Percentiles rank a stretch among this genome's conserved stretches.
These are phyloP conservation scores for Stentor coeruleus DNA, from an alignment of 73 alveolate species.

Conservation along the genomic window DNA sequence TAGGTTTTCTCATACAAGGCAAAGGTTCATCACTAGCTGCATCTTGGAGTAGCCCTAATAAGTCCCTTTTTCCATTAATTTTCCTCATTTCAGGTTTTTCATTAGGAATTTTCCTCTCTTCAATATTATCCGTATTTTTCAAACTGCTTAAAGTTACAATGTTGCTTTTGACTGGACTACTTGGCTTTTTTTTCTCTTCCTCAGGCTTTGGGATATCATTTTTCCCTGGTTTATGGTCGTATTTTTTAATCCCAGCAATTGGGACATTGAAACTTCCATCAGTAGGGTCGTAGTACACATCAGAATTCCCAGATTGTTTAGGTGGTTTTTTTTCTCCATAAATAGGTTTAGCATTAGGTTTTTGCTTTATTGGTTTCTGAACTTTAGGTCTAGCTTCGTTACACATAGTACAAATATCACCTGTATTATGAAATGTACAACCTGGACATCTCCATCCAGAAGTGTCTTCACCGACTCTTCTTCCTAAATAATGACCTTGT, in stretches of 20 bases:
- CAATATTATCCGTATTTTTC: not conserved
- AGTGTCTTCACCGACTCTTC: not conserved
- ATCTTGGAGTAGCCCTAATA: constrained; percentile 12
- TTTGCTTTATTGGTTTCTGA: not conserved
- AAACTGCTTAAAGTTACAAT: not conserved
- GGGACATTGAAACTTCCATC: constrained; percentile 13
- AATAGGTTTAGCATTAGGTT: not conserved
- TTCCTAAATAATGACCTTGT: not conserved
- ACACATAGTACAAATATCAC: not conserved
- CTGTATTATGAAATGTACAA: not conserved
- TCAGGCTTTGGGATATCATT: not conserved
- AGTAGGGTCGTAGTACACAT: constrained; percentile 14
- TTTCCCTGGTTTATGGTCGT: not conserved
- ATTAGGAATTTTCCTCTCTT: not conserved
- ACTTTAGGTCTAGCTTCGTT: not conserved
- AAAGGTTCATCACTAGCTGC: constrained; percentile 16
- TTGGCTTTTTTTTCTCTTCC: not conserved
- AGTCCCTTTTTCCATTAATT: constrained; percentile 18
- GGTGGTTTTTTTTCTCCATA: not conserved
- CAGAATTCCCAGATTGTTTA: not conserved
- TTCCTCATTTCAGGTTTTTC: not conserved
- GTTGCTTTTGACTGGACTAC: not conserved
- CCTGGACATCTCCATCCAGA: not conserved
- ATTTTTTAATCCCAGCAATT: constrained; percentile 3
- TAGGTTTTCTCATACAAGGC: constrained; percentile 7